Evolutionary conservation across 2,329 filamentous ascomycete species (phyloP), one percentile per base, ranked within the genome.

Genomic region (Tolypocladium tropicale): DNA sequence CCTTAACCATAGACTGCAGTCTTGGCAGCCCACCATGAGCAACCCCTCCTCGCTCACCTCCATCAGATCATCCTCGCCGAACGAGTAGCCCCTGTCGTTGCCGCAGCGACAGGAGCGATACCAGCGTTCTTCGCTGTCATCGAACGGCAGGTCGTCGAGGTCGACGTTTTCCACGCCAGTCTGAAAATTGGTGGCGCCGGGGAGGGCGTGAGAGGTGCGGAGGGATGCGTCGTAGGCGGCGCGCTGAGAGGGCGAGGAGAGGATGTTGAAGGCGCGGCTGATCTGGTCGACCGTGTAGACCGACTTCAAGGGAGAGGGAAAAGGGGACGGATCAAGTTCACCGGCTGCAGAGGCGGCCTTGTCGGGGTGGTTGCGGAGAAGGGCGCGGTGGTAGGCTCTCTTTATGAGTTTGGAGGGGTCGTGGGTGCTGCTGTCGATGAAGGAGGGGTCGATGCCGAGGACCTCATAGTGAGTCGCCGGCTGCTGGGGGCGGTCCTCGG

Each of bases 331-430:
- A 34, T 6, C 28, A 36, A 55, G 53, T 25, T 54, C 49, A 30
- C 52, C 58, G 50, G 61, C 52, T 53, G 57, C 52, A 50, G 58
- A 53, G 52, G 46, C 41, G 58, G 67, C 63, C 63, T 86, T 85
- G 72, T 86, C 83, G 2, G 85, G 85, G 69, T 88, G 85, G 72
- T 87, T 78, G 60, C 75, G 78, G 18, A 88, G 78, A 36, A 88
- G 77, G 25, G 84, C 82, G 55, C 80, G 78, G 67, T 78, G 82
- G 70, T 88, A 88, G 58, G 84, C 83, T 57, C 77, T 77, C 65
- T 84, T 86, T 58, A 87, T 72, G 53, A 80, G 71, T 52, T 75
- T 71, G 60, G 72, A 65, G 43, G 75, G 67, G 63, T 77, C 73
- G 58, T 70, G 62, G 54, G 74, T 66, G 57, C 72, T 37, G n/a